Conservation (phyloP, 2,329 filamentous ascomycete genomes). For the Microdochium nivale region DNA sequence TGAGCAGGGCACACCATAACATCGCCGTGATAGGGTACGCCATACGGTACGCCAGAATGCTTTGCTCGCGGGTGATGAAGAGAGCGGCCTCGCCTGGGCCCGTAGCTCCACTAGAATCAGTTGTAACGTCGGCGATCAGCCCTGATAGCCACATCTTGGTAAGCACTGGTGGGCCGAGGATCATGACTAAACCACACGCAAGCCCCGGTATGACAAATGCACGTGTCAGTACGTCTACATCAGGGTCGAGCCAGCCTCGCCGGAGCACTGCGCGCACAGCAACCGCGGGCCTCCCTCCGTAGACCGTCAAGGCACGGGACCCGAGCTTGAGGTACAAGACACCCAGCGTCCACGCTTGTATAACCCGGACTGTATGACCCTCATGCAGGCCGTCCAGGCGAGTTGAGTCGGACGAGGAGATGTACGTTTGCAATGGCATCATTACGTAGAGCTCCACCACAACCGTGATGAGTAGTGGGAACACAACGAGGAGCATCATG, state of each 20-base stretch:
- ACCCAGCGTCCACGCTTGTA: constrained; percentile 91
- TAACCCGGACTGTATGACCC: constrained; percentile 69
- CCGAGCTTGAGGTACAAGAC: constrained; percentile 82
- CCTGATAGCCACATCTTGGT: constrained; percentile 39
- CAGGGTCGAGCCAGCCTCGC: constrained; percentile 70
- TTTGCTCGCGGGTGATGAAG: constrained; percentile 13
- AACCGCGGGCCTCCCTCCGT: constrained; percentile 60
- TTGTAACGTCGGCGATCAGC: constrained; percentile 7
- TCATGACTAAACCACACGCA: constrained; percentile 50
- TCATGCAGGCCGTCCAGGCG: constrained; percentile 18
- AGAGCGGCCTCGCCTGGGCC: not conserved
- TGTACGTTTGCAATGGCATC: constrained; percentile 77
- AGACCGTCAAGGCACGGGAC: constrained; percentile 58
- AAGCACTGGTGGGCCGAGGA: constrained; percentile 55
- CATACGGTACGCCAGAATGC: constrained; percentile 37
- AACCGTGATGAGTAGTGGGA: constrained; percentile 72
- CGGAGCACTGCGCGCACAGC: constrained; percentile 68
- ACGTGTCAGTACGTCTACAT: constrained; percentile 70
- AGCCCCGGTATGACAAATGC: constrained; percentile 75
- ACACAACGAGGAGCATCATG: constrained; percentile 62
- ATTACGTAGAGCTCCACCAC: constrained; percentile 83
- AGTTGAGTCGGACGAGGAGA: constrained; percentile 32
- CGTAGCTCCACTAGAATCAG: constrained; percentile 18
- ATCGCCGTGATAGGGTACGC: constrained; percentile 63
- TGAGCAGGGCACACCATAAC: constrained; percentile 33